Base-by-base conservation (phyloP, 2,329 filamentous ascomycete species). In the Ophiostoma montium region DNA sequence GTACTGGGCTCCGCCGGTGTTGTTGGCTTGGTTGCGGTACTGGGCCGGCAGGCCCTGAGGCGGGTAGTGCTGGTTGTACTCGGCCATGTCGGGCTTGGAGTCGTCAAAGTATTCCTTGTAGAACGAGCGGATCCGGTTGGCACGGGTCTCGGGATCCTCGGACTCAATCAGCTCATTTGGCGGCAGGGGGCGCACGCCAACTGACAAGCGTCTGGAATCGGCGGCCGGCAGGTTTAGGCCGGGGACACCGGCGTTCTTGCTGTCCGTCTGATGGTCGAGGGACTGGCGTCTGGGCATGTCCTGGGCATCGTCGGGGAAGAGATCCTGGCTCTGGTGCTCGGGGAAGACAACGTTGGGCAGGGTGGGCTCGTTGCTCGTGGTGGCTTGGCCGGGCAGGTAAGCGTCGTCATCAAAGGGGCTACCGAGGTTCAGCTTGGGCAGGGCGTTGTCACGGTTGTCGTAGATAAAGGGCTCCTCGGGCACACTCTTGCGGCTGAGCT, bases 21-120 rank as follows among this genome's bases (percentile, higher is more conserved):
- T n/a, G n/a, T n/a, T n/a, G 38, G 30, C 23, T 6, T 48, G 35
- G 21, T 55, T 33, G 18, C 47, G 33, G n/a, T 32, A 50, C 10
- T 51, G 32, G 3, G 35, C 21, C 2, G 54, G 50, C 2, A 56
- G 38, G 4, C 53, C 54, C 2, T 55, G 45, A 11, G 52, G 47
- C 5, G 55, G 55, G 47, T 55, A 56, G 49, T 56, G 55, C 45
- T 58, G 57, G 39, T 57, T 57, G 51, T 57, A 58, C 35, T 53
- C 53, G 52, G 53, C 16, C 55, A 61, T 55, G 56, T 61, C 57
- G 9, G 54, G 55, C 61, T 80, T 85, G 52, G 72, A 78, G 38
- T 95, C 90, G 56, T 96, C 92, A 58, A 98, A 98, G 69, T 98
- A 98, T 63, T 98, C 92, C 70, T 95, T 95, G 71, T 98, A 98